phyloP scores from a whole-genome alignment of 306 rosid species.

The Dryas octopetala region DNA sequence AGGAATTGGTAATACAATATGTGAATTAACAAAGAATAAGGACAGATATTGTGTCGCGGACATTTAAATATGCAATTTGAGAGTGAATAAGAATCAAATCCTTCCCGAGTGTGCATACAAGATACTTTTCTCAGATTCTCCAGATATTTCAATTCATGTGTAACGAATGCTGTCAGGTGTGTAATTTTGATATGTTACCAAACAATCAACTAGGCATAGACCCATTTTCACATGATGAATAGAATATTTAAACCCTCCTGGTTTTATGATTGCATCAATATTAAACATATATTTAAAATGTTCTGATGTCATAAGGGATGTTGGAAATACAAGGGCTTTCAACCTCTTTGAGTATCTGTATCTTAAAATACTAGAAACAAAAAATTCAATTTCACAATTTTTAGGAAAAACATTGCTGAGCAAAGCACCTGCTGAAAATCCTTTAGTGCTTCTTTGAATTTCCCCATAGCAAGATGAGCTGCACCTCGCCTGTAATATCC shows the following conservation, averaged over 20 bases:
- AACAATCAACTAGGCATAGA: background rate
- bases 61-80: constrained; percentile 2
- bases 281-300: background rate
- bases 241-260: background rate
- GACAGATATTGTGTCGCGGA: background rate
- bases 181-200: background rate
- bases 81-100: background rate
- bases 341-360: background rate
- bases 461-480: constrained; percentile 89
- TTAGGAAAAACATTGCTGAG: constrained; percentile 9
- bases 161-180: background rate
- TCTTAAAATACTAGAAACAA: background rate
- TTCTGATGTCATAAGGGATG: background rate
- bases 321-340: background rate
- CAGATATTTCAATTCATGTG: background rate
- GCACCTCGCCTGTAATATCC: constrained; percentile 98
- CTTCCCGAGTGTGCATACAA: background rate
- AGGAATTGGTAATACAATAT: background rate
- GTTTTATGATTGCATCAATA: background rate
- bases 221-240: background rate
- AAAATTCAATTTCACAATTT: background rate
- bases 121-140: background rate
- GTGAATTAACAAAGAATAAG: background rate
- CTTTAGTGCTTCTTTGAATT: constrained; percentile 90
- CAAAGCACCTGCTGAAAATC: constrained; percentile 89